Conservation (phyloP, 495 filamentous ascomycete genomes). For the Penicillium desertorum region DNA sequence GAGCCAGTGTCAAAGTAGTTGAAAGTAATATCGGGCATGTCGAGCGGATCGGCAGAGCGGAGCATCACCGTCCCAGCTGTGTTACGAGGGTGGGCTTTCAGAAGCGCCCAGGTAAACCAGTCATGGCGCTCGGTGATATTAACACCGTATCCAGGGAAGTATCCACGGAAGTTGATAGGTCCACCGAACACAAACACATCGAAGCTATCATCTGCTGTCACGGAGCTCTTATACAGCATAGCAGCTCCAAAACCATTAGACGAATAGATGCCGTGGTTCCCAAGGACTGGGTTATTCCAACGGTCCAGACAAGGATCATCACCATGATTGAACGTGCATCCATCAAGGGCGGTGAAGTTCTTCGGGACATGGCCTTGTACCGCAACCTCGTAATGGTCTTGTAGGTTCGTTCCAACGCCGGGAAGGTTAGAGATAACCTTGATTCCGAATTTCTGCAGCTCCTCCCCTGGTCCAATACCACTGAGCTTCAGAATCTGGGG, state of each 20-base stretch:
- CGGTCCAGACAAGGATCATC: constrained; percentile 47
- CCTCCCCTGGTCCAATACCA: constrained; percentile 56
- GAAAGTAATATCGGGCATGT: constrained; percentile 56
- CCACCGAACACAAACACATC: constrained; percentile 57
- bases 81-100: constrained; percentile 56
- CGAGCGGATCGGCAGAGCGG: constrained; percentile 50
- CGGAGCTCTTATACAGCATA: constrained; percentile 47
- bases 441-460: constrained; percentile 53
- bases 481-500: constrained; percentile 65
- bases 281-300: constrained; percentile 39
- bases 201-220: constrained; percentile 37
- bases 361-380: constrained; percentile 46
- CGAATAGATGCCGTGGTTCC: constrained; percentile 49
- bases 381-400: constrained; percentile 61
- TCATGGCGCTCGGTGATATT: constrained; percentile 30
- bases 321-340: constrained; percentile 19
- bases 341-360: constrained; percentile 39
- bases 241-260: constrained; percentile 48
- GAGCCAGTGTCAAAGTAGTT: constrained; percentile 52
- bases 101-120: constrained; percentile 50
- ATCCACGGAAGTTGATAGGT: constrained; percentile 49
- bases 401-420: constrained; percentile 64
- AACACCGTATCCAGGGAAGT: constrained; percentile 38
- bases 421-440: constrained; percentile 55
- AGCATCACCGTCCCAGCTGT: constrained; percentile 53